phyloP scores from a whole-genome alignment of 208 protist species.

The Leishmania mexicana region DNA sequence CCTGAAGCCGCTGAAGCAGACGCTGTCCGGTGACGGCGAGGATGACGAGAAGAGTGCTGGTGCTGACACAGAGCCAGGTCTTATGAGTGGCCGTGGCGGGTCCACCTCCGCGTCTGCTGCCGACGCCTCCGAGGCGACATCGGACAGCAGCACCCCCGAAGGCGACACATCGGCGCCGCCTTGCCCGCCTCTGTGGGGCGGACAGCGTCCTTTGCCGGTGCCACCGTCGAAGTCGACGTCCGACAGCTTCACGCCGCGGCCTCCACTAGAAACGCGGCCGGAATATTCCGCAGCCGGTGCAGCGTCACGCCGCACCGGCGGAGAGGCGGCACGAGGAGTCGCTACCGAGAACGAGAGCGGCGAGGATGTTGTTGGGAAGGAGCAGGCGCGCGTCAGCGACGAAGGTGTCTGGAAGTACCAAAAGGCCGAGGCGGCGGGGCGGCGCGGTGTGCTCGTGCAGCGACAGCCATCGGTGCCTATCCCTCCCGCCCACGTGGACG shows the following conservation, averaged over 20 bases:
- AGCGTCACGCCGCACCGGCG: not conserved
- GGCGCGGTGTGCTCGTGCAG: not conserved
- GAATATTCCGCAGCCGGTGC: slow-evolving; percentile 2
- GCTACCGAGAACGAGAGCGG: not conserved
- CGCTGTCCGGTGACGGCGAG: not conserved
- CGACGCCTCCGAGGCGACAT: not conserved
- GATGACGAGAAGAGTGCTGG: not conserved
- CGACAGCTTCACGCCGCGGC: slow-evolving; percentile 24
- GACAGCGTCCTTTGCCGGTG: not conserved
- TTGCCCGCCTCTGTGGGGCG: not conserved
- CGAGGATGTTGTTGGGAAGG: not conserved
- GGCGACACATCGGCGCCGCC: not conserved
- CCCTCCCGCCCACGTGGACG: not conserved
- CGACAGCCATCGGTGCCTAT: not conserved
- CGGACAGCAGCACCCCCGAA: not conserved
- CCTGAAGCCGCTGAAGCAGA: slow-evolving; percentile 16
- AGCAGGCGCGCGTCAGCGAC: not conserved
- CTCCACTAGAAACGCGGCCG: not conserved
- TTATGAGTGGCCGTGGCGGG: not conserved
- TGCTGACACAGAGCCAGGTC: not conserved
- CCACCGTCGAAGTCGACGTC: not conserved
- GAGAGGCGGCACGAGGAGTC: not conserved
- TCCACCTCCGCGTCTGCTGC: not conserved
- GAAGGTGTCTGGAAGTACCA: not conserved
- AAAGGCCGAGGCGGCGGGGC: not conserved